Conservation (phyloP, 2,329 filamentous ascomycete genomes). For the Colletotrichum endophyticum region DNA sequence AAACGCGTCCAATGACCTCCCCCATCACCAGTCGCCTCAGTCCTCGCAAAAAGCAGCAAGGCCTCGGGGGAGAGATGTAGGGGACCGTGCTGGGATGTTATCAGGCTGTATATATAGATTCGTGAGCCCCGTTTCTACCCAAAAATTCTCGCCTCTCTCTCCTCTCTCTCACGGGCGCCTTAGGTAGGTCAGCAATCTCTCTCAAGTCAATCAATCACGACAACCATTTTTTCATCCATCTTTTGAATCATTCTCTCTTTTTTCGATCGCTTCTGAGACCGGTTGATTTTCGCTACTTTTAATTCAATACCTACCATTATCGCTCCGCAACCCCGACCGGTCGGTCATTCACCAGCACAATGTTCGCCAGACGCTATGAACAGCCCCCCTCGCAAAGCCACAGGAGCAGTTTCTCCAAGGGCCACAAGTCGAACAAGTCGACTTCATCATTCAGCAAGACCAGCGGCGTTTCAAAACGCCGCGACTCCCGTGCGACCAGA, state of each 20-base stretch:
- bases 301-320: background rate
- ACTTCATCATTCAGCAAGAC: slow-evolving; percentile 61
- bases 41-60: slow-evolving; percentile 4
- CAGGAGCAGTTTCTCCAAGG: slow-evolving; percentile 57
- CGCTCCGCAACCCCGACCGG: background rate
- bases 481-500: slow-evolving; percentile 52
- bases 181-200: slow-evolving; percentile 33
- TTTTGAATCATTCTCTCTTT: background rate
- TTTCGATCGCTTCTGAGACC: background rate
- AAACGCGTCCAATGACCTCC: slow-evolving; percentile 18
- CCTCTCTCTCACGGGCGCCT: slow-evolving; percentile 26
- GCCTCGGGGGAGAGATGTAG: background rate
- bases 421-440: slow-evolving; percentile 54
- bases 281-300: background rate
- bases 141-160: slow-evolving; percentile 17
- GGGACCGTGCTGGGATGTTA: slow-evolving; percentile 14
- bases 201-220: background rate
- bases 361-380: slow-evolving; percentile 56
- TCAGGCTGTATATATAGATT: slow-evolving; percentile 17
- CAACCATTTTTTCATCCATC: background rate
- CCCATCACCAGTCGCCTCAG: slow-evolving; percentile 16
- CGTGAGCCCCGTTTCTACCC: slow-evolving; percentile 13
- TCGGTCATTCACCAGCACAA: slow-evolving; percentile 29
- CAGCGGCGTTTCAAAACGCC: slow-evolving; percentile 59
- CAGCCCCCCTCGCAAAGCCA: slow-evolving; percentile 38